phyloP scores from a whole-genome alignment of 805 yeast species.

The Candida manassasensis region DNA sequence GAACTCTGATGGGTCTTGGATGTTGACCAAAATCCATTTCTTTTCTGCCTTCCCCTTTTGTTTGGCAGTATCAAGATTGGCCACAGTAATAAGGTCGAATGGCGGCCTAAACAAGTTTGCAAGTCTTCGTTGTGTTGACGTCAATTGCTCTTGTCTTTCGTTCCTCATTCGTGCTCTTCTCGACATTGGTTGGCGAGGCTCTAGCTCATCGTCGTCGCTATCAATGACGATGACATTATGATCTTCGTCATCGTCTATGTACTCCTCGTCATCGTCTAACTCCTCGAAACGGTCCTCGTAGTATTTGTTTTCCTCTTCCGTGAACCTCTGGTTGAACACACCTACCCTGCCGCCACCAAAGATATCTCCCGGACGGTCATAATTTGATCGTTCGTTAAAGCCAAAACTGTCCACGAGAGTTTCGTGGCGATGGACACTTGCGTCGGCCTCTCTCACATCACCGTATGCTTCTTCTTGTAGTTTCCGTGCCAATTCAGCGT shows the following conservation, averaged over 20 bases:
- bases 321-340: conserved; percentile 56
- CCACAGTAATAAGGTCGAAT: conserved; percentile 72
- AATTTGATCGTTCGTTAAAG: conserved; percentile 1
- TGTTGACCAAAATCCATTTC: conserved; percentile 83
- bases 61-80: conserved; percentile 73
- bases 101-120: conserved; percentile 91
- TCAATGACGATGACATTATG: conserved; percentile 18
- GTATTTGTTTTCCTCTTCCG: conserved; percentile 33
- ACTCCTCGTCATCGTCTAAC: conserved; percentile 18
- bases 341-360: conserved; percentile 47
- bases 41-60: conserved; percentile 53
- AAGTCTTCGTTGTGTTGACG: conserved; percentile 57
- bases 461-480: conserved; percentile 61
- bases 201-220: conserved; percentile 19
- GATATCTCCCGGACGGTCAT: conserved; percentile 33
- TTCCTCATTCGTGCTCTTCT: conserved; percentile 25
- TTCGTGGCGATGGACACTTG: conserved; percentile 75
- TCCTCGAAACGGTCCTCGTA: conserved; percentile 16
- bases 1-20: conserved; percentile 83
- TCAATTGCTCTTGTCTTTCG: conserved; percentile 28
- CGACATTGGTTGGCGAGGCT: conserved; percentile 15
- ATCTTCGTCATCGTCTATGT: conserved; percentile 28
- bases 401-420: conserved; percentile 51
- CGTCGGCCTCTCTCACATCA: conserved; percentile 53
- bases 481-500: conserved; percentile 55